phyloP scores from a whole-genome alignment of 352 stramenopile genomes.

The Blastocystis sp. region DNA sequence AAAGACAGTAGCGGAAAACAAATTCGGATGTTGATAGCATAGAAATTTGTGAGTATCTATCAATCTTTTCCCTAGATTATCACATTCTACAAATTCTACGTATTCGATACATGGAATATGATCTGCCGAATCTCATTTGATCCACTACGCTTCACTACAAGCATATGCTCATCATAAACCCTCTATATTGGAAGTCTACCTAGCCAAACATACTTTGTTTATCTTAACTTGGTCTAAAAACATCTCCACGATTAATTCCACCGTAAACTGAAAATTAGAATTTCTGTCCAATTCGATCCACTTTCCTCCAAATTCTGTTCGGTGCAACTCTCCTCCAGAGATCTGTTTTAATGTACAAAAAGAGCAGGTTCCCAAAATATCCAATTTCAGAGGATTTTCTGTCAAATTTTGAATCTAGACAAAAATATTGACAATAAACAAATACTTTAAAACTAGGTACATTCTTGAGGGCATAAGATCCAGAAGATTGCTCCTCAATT shows the following conservation, averaged over 20 bases:
- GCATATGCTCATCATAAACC: neutral
- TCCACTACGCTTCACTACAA: neutral
- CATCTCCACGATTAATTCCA: conserved; percentile 29
- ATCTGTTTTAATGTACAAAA: neutral
- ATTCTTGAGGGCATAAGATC: neutral
- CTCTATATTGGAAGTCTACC: neutral
- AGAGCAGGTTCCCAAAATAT: neutral
- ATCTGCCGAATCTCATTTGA: neutral
- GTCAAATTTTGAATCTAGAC: neutral
- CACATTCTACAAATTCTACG: neutral
- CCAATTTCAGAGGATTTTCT: neutral
- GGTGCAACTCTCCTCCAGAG: neutral
- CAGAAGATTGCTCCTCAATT: neutral
- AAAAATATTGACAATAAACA: neutral
- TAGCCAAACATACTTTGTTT: neutral
- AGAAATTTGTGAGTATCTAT: neutral
- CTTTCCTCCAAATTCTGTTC: neutral
- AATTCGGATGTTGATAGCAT: neutral
- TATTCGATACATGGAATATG: neutral
- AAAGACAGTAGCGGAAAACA: neutral
- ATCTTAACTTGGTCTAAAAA: conserved; percentile 19
- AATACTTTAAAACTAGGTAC: neutral
- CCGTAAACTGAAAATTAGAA: neutral
- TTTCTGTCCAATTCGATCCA: neutral
- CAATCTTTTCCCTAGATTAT: neutral